Evolutionary conservation across 305 asterid genomes (phyloP), one percentile per base, ranked within the genome.

Genomic region (Rubia peregrina): DNA sequence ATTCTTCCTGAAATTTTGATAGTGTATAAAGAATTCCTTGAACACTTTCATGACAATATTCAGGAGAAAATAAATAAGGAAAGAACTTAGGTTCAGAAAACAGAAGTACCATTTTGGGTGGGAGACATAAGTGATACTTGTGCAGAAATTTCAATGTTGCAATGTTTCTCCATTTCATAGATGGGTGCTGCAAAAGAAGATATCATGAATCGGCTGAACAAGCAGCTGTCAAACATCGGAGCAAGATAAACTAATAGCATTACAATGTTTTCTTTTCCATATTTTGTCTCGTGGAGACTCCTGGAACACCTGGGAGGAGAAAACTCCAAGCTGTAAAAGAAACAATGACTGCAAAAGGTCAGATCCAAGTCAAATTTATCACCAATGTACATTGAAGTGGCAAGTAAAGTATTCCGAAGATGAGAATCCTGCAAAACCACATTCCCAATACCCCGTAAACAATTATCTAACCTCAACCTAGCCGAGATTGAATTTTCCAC

Each of bases 221-320:
- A 82, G 69, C 65, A 66, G 48, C 60, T 69, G 75, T 42, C 24
- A 57, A 71, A 49, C 61, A 74, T 74, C 62, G 72, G 60, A 53
- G 64, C 44, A 70, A 53, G 57, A 71, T 65, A 71, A 64, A 56
- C 7, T 59, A 36, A 71, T 55, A 59, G 61, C 53, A 61, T 74
- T 88, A 95, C 99, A 91, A 68, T 95, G 90, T 83, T 92, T 92
- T 80, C 83, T 81, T 83, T 90, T 92, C 99, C 98, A 92, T 60
- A 88, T 85, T 82, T 84, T 95, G 72, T 90, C 98, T 61, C 95
- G 90, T 30, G 99, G 92, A 75, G 97, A 89, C 86, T 92, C 99
- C 84, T 88, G 99, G 82, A 91, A 95, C 85, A 95, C 97, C 84
- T 91, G 98, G 81, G 98, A 88, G 63, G 99, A 92, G 85, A 95